Percentiles rank a stretch among this genome's conserved stretches.
Conservation (phyloP, 345 rosid species). For the Mercurialis annua region DNA sequence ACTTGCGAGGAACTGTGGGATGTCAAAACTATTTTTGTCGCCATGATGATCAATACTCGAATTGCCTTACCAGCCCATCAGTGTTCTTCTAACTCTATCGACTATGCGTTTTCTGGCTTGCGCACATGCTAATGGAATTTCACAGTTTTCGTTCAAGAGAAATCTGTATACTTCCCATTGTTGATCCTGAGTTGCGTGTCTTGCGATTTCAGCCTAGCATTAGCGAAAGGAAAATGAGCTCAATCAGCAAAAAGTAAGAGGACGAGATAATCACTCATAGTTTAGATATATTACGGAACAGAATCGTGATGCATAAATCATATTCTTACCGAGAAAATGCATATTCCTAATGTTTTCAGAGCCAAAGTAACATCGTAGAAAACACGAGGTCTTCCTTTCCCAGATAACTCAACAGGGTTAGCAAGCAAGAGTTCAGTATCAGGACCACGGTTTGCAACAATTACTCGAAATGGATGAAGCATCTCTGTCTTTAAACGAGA, state of each 20-base stretch:
- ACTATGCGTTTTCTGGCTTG: constrained; percentile 20
- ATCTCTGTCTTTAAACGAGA: constrained; percentile 28
- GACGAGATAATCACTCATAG: background rate
- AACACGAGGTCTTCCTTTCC: constrained; percentile 32
- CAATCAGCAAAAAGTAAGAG: background rate
- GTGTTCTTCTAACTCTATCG: constrained; percentile 21
- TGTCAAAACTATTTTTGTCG: background rate
- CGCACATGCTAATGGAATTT: constrained; percentile 10
- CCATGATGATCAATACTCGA: background rate
- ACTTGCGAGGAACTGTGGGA: background rate
- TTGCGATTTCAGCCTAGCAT: constrained; percentile 24
- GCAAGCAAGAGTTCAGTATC: constrained; percentile 32
- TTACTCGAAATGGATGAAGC: constrained; percentile 29
- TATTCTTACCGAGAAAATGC: constrained; percentile 23
- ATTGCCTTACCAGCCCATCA: constrained; percentile 29
- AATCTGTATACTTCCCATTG: constrained; percentile 36
- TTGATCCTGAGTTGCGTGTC: constrained; percentile 23
- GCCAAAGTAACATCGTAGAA: constrained; percentile 27
- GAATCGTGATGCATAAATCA: background rate
- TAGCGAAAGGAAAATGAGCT: too few species aligned
- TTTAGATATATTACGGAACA: background rate
- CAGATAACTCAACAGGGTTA: constrained; percentile 30
- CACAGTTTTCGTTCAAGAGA: constrained; percentile 25
- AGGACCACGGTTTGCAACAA: constrained; percentile 27
- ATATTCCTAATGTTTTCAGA: constrained; percentile 24